Percentiles rank a stretch among this genome's conserved stretches.
Evolutionary conservation across 257 asterid genomes (phyloP).

Genomic region (Vinca minor): DNA sequence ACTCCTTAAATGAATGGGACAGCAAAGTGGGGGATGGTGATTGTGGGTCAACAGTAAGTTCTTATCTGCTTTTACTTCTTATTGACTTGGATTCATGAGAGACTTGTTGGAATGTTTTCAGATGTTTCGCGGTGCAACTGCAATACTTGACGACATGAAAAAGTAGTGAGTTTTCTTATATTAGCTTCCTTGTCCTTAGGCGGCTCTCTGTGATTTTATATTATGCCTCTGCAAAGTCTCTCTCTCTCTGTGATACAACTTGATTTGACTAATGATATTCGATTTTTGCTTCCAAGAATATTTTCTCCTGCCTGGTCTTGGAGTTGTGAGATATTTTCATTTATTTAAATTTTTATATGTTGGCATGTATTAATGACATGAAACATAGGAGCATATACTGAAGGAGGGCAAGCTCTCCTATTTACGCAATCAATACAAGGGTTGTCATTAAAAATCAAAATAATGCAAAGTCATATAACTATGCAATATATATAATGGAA

Average conservation of each 20-base stretch:
- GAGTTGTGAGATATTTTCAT: not conserved
- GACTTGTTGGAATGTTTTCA: slow-evolving; percentile 25
- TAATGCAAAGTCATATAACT: not conserved
- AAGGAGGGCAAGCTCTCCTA: not conserved
- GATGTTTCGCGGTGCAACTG: slow-evolving; percentile 88
- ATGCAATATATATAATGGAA: not conserved
- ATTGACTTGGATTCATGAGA: slow-evolving; percentile 9
- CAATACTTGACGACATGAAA: slow-evolving; percentile 85
- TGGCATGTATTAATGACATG: not conserved
- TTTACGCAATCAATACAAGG: not conserved
- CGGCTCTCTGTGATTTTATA: not conserved
- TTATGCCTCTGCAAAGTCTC: not conserved
- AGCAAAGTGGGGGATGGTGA: slow-evolving; percentile 98
- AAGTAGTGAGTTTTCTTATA: slow-evolving; percentile 42
- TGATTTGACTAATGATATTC: not conserved
- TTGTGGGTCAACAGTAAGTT: slow-evolving; percentile 93
- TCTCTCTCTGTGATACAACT: not conserved
- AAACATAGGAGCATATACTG: not conserved
- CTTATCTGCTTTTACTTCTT: slow-evolving; percentile 5
- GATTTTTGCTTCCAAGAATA: not conserved
- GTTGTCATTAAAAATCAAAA: not conserved
- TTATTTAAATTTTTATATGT: not conserved
- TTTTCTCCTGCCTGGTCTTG: not conserved
- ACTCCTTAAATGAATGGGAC: slow-evolving; percentile 85
- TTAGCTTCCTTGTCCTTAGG: slow-evolving; percentile 9